These are phyloP conservation scores for Pilobolus umbonatus DNA, from an alignment of 192 early-diverging fungal species.

Conservation along the genomic window DNA sequence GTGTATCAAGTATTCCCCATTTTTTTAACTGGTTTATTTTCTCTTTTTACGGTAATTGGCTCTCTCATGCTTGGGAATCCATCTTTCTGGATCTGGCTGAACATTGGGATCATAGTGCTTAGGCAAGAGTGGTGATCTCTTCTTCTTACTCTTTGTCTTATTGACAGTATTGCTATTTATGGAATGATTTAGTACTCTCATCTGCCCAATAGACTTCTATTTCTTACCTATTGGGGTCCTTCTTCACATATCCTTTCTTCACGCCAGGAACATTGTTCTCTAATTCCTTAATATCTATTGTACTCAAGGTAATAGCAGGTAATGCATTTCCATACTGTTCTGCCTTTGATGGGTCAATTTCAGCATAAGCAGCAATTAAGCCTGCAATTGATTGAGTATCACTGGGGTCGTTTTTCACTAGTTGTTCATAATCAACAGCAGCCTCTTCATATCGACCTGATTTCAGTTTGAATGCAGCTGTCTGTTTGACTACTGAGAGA, in stretches of 20 bases:
- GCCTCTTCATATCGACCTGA: slow-evolving; percentile 55
- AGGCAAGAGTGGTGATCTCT: slow-evolving; percentile 52
- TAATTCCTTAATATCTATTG: slow-evolving; percentile 49
- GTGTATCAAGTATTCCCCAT: too few relatives aligned
- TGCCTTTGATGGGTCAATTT: slow-evolving; percentile 53
- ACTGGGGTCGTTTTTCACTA: slow-evolving; percentile 60
- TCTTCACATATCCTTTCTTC: slow-evolving; percentile 51
- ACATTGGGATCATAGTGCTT: slow-evolving; percentile 50
- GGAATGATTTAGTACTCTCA: too few relatives aligned
- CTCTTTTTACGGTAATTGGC: slow-evolving; percentile 49
- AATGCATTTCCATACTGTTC: slow-evolving; percentile 60
- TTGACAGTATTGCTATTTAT: slow-evolving; percentile 16
- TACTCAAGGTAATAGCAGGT: slow-evolving; percentile 36
- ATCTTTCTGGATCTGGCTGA: slow-evolving; percentile 64
- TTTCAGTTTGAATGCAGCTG: slow-evolving; percentile 65
- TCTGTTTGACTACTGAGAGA: slow-evolving; percentile 52
- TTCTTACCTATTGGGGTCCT: slow-evolving; percentile 32
- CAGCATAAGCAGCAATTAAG: slow-evolving; percentile 59
- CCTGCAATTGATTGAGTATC: slow-evolving; percentile 63
- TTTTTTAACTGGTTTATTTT: too few relatives aligned
- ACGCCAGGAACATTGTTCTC: slow-evolving; percentile 52
- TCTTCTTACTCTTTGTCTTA: slow-evolving; percentile 46
- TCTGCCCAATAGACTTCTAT: too few relatives aligned
- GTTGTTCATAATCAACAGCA: slow-evolving; percentile 61
- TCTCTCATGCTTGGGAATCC: slow-evolving; percentile 65